phyloP scores from a whole-genome alignment of 2,329 filamentous ascomycete species.

The Didymella keratinophila region DNA sequence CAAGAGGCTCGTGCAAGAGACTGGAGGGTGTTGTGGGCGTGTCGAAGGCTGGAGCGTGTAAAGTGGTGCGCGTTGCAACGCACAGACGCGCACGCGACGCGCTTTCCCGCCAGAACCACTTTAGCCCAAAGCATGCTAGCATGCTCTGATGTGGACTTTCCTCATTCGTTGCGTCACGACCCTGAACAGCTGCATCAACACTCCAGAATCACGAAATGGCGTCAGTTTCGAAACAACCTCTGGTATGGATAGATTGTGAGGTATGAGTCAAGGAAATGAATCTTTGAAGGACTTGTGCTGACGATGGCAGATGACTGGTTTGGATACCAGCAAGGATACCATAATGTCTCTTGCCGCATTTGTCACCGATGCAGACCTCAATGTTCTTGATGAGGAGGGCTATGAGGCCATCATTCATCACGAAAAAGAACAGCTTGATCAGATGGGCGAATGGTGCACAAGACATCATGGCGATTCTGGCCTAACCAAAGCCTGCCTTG shows the following conservation, averaged over 20 bases:
- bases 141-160: neutral
- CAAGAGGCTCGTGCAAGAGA: conserved; percentile 20
- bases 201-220: conserved; percentile 38
- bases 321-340: conserved; percentile 78
- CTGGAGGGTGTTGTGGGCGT: conserved; percentile 28
- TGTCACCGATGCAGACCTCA: conserved; percentile 81
- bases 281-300: neutral
- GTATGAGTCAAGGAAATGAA: conserved; percentile 44
- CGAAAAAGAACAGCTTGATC: conserved; percentile 70
- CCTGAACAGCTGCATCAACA: conserved; percentile 8
- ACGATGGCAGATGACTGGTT: conserved; percentile 82
- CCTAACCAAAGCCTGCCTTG: conserved; percentile 76
- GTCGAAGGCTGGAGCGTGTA: conserved; percentile 35
- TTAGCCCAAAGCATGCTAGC: conserved; percentile 11
- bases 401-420: conserved; percentile 84
- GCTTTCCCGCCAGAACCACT: conserved; percentile 12
- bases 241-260: conserved; percentile 89
- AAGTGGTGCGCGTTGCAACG: conserved; percentile 27
- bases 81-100: conserved; percentile 31
- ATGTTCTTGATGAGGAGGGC: conserved; percentile 76
- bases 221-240: conserved; percentile 67
- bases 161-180: conserved; percentile 17
- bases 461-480: conserved; percentile 81
- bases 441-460: conserved; percentile 91
- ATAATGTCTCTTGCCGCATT: conserved; percentile 94